Evolutionary conservation across 352 stramenopile species (phyloP), one percentile per base, ranked within the genome.

Genomic region (Pythium aquatile): DNA sequence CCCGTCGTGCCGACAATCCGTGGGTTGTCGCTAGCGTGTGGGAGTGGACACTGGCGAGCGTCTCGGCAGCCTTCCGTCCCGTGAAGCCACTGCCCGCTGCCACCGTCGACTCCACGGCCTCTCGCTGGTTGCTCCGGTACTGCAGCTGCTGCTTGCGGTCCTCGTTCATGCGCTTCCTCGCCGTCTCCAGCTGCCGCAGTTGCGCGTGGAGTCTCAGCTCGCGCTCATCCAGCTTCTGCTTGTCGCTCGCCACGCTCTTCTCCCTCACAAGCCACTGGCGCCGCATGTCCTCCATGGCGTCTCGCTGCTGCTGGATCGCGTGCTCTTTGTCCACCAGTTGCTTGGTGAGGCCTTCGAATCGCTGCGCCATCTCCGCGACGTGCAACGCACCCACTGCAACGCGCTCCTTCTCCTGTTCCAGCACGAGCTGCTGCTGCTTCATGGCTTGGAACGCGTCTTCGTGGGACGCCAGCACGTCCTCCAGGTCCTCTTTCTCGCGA

Each of bases 141-240:
- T 71, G 58, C 17, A 85, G 35, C 10, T 84, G 73, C 52, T 79
- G 63, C 20, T 78, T 73, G 32, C 78, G 73, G 55, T 87, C 76
- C 30, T 83, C 70, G 24, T 77, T 81, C n/a, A 85, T 55, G 17
- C 75, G 71, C 8, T 65, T 65, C 0, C 75, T 77, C 13, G 75
- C 70, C 16, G 59, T 68, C 39, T 90, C 81, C 61, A 88, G 72
- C 46, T 90, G 81, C 54, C 77, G 72, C 46, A 87, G 73, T 55
- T 90, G 81, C 3, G 63, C 44, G 49, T 87, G 75, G 33, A 91
- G 49, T 8, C 78, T 70, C 16, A 68, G 37, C 52, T 88, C 78
- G 9, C 82, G 79, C 35, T 81, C 69, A n/a, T 80, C 68, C 7
- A 93, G 39, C n/a, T 77, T 70, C 3, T 68, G 65, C 20, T 72